Conservation (phyloP, 2,329 filamentous ascomycete species). For the Penicillium digitatum region DNA sequence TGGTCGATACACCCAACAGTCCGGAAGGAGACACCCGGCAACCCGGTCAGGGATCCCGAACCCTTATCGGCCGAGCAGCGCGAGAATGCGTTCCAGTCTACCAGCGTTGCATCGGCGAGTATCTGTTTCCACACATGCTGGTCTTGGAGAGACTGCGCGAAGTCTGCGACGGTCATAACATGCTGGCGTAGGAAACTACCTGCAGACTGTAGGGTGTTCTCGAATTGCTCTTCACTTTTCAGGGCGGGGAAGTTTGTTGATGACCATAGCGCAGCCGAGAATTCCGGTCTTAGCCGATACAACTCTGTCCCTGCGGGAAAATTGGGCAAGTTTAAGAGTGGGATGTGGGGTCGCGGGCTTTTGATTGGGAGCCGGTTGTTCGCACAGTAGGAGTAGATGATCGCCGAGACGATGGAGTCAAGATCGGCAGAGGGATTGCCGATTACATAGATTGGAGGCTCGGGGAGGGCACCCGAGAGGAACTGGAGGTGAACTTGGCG, state of each 20-base stretch:
- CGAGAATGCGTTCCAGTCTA: constrained; percentile 47
- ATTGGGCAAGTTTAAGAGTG: constrained; percentile 55
- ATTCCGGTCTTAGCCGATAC: constrained; percentile 54
- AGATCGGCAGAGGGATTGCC: constrained; percentile 53
- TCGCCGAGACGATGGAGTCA: constrained; percentile 59
- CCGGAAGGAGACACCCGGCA: constrained; percentile 42
- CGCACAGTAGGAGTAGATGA: constrained; percentile 59
- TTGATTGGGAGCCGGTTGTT: constrained; percentile 42
- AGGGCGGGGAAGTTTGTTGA: constrained; percentile 34
- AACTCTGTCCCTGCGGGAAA: constrained; percentile 47
- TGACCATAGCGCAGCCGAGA: constrained; percentile 53
- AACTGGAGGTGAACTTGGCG: constrained; percentile 29
- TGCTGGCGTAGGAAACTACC: constrained; percentile 30
- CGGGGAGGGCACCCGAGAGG: constrained; percentile 19
- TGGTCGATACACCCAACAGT: constrained; percentile 59
- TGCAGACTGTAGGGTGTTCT: constrained; percentile 24
- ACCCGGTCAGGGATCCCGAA: constrained; percentile 47
- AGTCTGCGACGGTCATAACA: constrained; percentile 42
- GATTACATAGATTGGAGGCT: constrained; percentile 39
- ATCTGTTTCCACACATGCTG: constrained; percentile 1
- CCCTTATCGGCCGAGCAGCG: constrained; percentile 42
- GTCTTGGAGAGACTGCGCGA: constrained; percentile 25
- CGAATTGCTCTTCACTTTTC: constrained; percentile 21
- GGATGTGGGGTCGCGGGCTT: constrained; percentile 49
- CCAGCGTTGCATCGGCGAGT: constrained; percentile 33